Conservation (phyloP, 352 stramenopile species). For the Globisporangium radiosum region DNA sequence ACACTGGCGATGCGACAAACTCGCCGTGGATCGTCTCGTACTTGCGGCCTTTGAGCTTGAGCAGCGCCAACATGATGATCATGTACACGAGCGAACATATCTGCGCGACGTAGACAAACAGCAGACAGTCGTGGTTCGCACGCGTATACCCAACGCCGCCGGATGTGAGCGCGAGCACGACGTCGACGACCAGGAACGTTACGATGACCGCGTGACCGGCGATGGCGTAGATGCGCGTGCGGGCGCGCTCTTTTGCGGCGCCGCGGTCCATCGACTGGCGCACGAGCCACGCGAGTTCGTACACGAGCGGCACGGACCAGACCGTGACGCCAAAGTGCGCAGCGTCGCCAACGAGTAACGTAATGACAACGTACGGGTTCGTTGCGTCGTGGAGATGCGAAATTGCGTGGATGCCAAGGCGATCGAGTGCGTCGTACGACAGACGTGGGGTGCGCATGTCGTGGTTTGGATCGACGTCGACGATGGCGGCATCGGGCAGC, state of each 20-base stretch:
- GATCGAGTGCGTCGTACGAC: conserved; percentile 36
- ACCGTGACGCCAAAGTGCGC: conserved; percentile 30
- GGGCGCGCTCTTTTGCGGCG: conserved; percentile 14
- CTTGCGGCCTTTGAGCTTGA: conserved; percentile 42
- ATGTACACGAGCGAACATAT: conserved; percentile 31
- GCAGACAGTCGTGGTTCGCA: conserved; percentile 29
- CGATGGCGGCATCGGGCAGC: conserved; percentile 27
- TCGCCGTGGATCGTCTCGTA: conserved; percentile 40
- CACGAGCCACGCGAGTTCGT: conserved; percentile 33
- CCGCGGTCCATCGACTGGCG: conserved; percentile 35
- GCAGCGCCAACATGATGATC: conserved; percentile 23
- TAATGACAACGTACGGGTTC: conserved; percentile 29
- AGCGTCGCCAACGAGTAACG: conserved; percentile 31
- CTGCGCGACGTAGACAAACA: conserved; percentile 37
- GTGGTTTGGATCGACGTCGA: conserved; percentile 24
- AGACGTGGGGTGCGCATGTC: conserved; percentile 33
- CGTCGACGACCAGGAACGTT: conserved; percentile 32
- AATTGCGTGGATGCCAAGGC: conserved; percentile 35
- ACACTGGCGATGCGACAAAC: conserved; percentile 43
- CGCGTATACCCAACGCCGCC: conserved; percentile 24
- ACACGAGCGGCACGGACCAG: conserved; percentile 43
- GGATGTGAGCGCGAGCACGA: conserved; percentile 29
- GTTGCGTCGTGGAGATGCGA: conserved; percentile 27
- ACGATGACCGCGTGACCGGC: conserved; percentile 27
- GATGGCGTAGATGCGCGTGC: conserved; percentile 21